A percentile compares a stretch with the other conserved stretches of the same genome.
phyloP scores from a whole-genome alignment of 192 early-diverging fungal genomes.

The Podochytrium sp. region DNA sequence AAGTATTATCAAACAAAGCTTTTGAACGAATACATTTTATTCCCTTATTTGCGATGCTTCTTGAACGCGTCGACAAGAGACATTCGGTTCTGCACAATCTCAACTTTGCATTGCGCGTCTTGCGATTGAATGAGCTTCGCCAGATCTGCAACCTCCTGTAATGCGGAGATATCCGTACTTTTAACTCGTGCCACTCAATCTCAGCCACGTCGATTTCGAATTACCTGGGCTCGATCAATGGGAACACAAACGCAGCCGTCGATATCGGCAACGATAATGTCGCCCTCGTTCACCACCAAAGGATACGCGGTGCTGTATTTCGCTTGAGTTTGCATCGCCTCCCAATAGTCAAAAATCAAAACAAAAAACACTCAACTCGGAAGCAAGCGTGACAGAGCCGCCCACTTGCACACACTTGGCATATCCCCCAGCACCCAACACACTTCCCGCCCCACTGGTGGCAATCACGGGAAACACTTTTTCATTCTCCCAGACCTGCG shows the following conservation, averaged over 20 bases:
- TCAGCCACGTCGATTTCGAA: neutral
- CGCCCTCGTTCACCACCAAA: conserved; percentile 34
- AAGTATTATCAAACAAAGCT: too few species aligned
- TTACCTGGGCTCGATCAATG: conserved; percentile 14
- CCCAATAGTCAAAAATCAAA: neutral
- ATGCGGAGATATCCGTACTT: too few species aligned
- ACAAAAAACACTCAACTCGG: neutral
- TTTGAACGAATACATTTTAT: too few species aligned
- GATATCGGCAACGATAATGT: conserved; percentile 54
- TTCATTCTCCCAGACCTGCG: conserved; percentile 20
- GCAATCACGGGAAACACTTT: conserved; percentile 39
- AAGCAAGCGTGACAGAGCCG: conserved; percentile 36
- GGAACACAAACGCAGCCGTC: conserved; percentile 58
- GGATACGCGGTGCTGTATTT: conserved; percentile 23
- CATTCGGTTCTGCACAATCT: conserved; percentile 34
- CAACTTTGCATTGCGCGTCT: conserved; percentile 45
- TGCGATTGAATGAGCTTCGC: conserved; percentile 21
- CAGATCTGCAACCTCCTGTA: conserved; percentile 30
- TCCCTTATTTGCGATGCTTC: conserved; percentile 48
- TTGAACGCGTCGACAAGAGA: conserved; percentile 47
- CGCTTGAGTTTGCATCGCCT: too few species aligned
- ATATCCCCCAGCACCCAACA: conserved; percentile 42
- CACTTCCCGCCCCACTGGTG: conserved; percentile 34
- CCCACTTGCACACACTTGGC: conserved; percentile 33
- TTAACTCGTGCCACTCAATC: neutral